phyloP scores from a whole-genome alignment of 345 rosid genomes.

The Jatropha curcas region DNA sequence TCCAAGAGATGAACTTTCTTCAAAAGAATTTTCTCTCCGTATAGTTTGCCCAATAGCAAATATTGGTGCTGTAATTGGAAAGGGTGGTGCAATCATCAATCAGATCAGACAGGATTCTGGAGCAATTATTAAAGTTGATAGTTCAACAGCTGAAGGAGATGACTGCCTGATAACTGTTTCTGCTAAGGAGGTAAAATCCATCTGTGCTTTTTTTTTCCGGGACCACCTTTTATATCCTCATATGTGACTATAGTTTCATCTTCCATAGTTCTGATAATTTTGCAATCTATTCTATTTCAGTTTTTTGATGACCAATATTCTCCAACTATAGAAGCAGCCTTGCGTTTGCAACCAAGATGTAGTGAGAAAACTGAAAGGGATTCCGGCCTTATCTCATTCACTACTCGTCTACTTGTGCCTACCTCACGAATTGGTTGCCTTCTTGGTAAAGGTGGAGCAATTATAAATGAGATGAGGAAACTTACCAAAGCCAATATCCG shows the following conservation, averaged over 20 bases:
- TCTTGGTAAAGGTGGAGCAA: conserved; percentile 90
- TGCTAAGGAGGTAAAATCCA: conserved; percentile 71
- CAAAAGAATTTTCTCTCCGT: conserved; percentile 76
- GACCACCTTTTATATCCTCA: background rate
- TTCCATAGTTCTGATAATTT: conserved; percentile 8
- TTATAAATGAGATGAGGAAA: conserved; percentile 90
- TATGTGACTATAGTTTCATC: background rate
- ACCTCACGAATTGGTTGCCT: conserved; percentile 93
- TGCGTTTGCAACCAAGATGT: conserved; percentile 86
- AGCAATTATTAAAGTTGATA: conserved; percentile 87
- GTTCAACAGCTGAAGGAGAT: conserved; percentile 77
- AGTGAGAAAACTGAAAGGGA: conserved; percentile 94
- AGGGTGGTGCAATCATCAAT: conserved; percentile 86
- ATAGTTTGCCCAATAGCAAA: conserved; percentile 76
- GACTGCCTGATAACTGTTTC: conserved; percentile 86
- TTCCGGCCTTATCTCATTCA: conserved; percentile 85
- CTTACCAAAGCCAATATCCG: conserved; percentile 88
- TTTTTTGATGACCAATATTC: conserved; percentile 79
- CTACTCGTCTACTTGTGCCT: conserved; percentile 90
- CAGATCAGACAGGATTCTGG: conserved; percentile 91
- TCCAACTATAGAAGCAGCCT: conserved; percentile 86
- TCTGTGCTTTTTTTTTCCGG: background rate
- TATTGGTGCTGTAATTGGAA: conserved; percentile 93
- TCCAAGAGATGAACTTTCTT: conserved; percentile 75
- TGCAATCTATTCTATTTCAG: conserved; percentile 37